These are phyloP conservation scores for Hylodesmum podocarpum DNA, from an alignment of 306 rosid genomes.

Conservation along the genomic window DNA sequence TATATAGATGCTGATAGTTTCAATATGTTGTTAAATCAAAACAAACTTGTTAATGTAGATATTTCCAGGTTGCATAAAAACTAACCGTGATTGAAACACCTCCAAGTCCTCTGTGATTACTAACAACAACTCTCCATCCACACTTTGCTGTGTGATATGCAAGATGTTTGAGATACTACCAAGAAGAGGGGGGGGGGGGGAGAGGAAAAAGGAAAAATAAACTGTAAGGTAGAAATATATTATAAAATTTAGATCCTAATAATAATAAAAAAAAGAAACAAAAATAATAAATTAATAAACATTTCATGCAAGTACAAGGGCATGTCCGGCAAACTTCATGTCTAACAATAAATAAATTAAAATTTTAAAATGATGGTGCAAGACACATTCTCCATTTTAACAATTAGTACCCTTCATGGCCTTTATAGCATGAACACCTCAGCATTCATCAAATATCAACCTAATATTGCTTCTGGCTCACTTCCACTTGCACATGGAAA, in stretches of 20 bases:
- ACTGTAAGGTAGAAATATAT: slow-evolving; percentile 22
- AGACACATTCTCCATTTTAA: slow-evolving; percentile 7
- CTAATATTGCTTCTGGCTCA: not conserved
- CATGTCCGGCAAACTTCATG: not conserved
- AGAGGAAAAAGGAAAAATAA: slow-evolving; percentile 10
- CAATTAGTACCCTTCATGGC: not conserved
- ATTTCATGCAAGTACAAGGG: not conserved
- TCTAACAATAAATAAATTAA: not conserved
- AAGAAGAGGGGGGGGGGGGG: not conserved
- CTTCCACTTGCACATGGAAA: not conserved
- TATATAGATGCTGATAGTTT: not conserved
- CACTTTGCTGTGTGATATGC: slow-evolving; percentile 72
- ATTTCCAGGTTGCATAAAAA: slow-evolving; percentile 24
- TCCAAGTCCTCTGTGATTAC: slow-evolving; percentile 95
- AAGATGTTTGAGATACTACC: slow-evolving; percentile 93
- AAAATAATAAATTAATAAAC: not conserved
- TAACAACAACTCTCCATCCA: slow-evolving; percentile 84
- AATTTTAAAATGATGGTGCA: not conserved
- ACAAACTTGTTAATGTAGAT: slow-evolving; percentile 7
- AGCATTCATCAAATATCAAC: slow-evolving; percentile 18
- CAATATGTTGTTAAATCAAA: slow-evolving; percentile 12
- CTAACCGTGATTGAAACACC: slow-evolving; percentile 96
- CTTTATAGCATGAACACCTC: not conserved
- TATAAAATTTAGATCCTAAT: slow-evolving; percentile 18
- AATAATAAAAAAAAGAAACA: not conserved